These are phyloP conservation scores for Begonia loranthoides DNA, from an alignment of 306 rosid genomes.

Conservation along the genomic window DNA sequence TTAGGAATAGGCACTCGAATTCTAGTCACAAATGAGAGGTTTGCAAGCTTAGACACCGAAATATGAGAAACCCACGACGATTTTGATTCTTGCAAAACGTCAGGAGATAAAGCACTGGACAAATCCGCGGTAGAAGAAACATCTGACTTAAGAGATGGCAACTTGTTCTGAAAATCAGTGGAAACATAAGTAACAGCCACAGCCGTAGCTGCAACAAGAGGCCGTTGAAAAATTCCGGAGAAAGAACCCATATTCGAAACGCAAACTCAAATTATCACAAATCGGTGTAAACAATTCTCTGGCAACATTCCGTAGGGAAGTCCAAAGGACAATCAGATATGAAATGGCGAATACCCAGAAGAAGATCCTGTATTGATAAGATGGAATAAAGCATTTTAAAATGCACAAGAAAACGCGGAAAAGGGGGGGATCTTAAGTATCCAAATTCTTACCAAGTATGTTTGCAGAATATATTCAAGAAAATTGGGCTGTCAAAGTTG, in stretches of 20 bases:
- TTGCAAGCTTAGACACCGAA: constrained; percentile 49
- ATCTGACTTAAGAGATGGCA: constrained; percentile 31
- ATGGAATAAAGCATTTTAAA: neutral
- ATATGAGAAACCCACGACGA: constrained; percentile 36
- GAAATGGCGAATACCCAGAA: neutral
- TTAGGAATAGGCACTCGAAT: constrained; percentile 53
- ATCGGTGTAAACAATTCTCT: constrained; percentile 4
- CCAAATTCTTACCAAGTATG: constrained; percentile 1
- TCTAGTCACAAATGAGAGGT: constrained; percentile 33
- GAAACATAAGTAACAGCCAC: constrained; percentile 73
- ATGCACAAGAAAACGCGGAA: neutral
- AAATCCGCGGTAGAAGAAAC: constrained; percentile 30
- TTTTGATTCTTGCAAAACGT: constrained; percentile 18
- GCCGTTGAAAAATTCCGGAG: constrained; percentile 73
- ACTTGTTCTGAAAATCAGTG: constrained; percentile 36
- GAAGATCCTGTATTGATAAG: neutral
- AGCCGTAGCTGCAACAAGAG: constrained; percentile 76
- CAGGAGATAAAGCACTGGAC: constrained; percentile 9
- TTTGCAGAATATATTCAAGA: neutral
- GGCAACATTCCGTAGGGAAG: neutral
- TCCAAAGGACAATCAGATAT: neutral
- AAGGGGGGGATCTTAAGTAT: neutral
- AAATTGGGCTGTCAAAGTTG: constrained; percentile 9
- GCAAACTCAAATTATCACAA: constrained; percentile 17
- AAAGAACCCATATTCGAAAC: constrained; percentile 50